Evolutionary conservation across 169 alveolate species (phyloP).

Genomic region (Cyclospora cayetanensis): DNA sequence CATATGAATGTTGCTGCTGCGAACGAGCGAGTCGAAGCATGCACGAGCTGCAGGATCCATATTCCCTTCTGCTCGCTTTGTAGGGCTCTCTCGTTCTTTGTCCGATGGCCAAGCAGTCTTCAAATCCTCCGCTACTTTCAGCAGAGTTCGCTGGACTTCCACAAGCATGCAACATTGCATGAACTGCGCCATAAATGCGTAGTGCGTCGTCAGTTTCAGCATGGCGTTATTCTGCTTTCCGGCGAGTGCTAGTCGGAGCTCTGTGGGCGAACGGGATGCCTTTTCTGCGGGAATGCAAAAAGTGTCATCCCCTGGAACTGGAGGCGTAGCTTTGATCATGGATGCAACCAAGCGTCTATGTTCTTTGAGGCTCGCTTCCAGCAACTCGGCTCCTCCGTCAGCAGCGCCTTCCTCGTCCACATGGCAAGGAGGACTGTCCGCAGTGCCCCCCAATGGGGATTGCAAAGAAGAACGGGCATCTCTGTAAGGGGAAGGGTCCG

Average conservation of each 20-base stretch:
- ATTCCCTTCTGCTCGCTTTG: constrained; percentile 19
- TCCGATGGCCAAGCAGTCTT: constrained; percentile 44
- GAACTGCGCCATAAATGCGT: constrained; percentile 72
- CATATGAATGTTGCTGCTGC: constrained; percentile 67
- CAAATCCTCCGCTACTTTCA: constrained; percentile 50
- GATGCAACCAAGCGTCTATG: constrained; percentile 25
- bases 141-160: constrained; percentile 66
- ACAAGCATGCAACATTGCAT: constrained; percentile 72
- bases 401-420: constrained; percentile 14
- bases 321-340: constrained; percentile 8
- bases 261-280: constrained; percentile 25
- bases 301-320: neutral
- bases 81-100: constrained; percentile 23
- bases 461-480: constrained; percentile 32
- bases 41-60: constrained; percentile 58
- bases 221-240: constrained; percentile 14
- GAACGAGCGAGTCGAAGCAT: constrained; percentile 63
- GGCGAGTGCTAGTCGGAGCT: constrained; percentile 28
- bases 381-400: constrained; percentile 11
- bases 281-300: constrained; percentile 31
- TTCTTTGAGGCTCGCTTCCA: neutral
- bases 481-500: neutral
- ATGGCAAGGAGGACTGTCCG: neutral
- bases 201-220: constrained; percentile 64
- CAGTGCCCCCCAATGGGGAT: neutral